A percentile compares a stretch with the other conserved stretches of the same genome.
phyloP scores from a whole-genome alignment of 78 protist species.

The Dictyostelium firmibasis region DNA sequence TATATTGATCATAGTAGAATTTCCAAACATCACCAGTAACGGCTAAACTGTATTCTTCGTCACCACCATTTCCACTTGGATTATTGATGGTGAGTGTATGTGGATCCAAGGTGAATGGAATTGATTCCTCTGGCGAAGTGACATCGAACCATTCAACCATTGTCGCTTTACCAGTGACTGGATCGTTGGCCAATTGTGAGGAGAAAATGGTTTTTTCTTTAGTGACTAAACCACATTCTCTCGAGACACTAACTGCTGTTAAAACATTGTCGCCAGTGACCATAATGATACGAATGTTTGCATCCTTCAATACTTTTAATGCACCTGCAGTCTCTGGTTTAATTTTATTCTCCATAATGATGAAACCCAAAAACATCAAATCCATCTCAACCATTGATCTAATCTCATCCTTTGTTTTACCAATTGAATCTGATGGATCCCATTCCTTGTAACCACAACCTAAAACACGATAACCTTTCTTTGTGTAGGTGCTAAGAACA shows the following conservation, averaged over 20 bases:
- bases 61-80: not conserved
- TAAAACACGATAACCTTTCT: slow-evolving; percentile 91
- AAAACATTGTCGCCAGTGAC: slow-evolving; percentile 91
- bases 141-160: slow-evolving; percentile 22
- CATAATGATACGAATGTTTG: slow-evolving; percentile 83
- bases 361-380: slow-evolving; percentile 79
- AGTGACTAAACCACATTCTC: slow-evolving; percentile 34
- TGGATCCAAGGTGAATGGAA: slow-evolving; percentile 22
- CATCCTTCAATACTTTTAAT: slow-evolving; percentile 57
- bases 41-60: slow-evolving; percentile 10
- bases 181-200: slow-evolving; percentile 5
- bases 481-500: slow-evolving; percentile 63
- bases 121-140: not conserved
- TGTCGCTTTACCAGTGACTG: not conserved
- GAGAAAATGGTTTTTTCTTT: slow-evolving; percentile 21
- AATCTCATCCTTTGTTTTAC: slow-evolving; percentile 33
- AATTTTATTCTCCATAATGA: slow-evolving; percentile 82
- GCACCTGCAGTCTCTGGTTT: slow-evolving; percentile 84
- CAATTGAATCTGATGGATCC: not conserved
- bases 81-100: not conserved
- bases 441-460: slow-evolving; percentile 83
- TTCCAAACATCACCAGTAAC: slow-evolving; percentile 73
- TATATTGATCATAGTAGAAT: slow-evolving; percentile 14
- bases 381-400: slow-evolving; percentile 75
- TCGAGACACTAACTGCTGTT: slow-evolving; percentile 91